These are phyloP conservation scores for Chaetomiaceae sp. DNA, from an alignment of 2,329 filamentous ascomycete species.

Conservation along the genomic window DNA sequence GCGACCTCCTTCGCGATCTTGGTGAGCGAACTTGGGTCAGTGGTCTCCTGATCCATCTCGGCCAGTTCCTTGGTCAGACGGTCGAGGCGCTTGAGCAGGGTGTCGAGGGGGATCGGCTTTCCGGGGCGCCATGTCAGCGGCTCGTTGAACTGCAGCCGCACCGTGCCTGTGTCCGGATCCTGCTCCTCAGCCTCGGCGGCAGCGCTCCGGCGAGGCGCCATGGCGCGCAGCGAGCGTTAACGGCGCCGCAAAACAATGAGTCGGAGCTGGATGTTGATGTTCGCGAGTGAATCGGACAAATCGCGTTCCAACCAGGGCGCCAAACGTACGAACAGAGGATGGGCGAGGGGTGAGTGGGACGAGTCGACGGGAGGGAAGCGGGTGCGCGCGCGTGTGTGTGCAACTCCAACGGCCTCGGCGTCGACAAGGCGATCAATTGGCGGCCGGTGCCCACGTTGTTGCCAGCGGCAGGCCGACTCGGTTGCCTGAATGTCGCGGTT, in stretches of 20 bases:
- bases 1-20: conserved; percentile 81
- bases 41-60: conserved; percentile 80
- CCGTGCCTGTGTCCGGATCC: conserved; percentile 34
- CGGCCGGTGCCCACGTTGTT: too few species aligned
- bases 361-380: not conserved
- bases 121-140: conserved; percentile 87
- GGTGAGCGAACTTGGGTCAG: conserved; percentile 74
- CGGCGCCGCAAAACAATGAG: not conserved
- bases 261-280: not conserved
- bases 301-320: not conserved
- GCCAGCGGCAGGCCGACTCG: too few species aligned
- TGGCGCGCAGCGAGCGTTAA: conserved; percentile 21
- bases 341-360: not conserved
- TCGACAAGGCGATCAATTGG: too few species aligned
- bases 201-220: conserved; percentile 37
- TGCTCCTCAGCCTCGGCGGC: conserved; percentile 36
- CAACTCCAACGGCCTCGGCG: not conserved
- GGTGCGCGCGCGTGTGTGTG: conserved; percentile 1
- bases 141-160: conserved; percentile 70
- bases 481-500: not conserved
- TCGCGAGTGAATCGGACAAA: not conserved
- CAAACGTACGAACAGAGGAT: not conserved
- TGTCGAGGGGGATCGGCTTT: conserved; percentile 76
- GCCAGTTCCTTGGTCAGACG: conserved; percentile 74
- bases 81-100: conserved; percentile 76